Conservation (phyloP, 331 rosid genomes). For the Pyracantha coccinea region DNA sequence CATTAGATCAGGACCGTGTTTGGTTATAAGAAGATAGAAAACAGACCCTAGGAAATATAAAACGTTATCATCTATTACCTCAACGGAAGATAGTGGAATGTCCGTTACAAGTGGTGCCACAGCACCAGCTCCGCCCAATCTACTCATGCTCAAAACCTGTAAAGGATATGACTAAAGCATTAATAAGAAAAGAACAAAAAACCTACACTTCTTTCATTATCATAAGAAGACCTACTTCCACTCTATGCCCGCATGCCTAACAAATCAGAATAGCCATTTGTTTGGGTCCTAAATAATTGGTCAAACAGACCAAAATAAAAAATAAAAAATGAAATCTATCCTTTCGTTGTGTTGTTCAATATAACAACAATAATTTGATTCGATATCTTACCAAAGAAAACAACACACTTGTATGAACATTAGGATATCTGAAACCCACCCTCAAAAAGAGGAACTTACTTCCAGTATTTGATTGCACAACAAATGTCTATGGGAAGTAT, state of each 20-base stretch:
- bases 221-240: background rate
- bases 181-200: background rate
- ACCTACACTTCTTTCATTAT: conserved; percentile 4
- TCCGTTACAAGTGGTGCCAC: conserved; percentile 95
- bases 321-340: background rate
- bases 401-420: background rate
- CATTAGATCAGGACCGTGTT: background rate
- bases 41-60: background rate
- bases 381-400: background rate
- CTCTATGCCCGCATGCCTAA: background rate
- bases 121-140: conserved; percentile 98
- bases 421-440: background rate
- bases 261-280: background rate
- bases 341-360: background rate
- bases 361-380: background rate
- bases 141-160: conserved; percentile 97
- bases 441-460: background rate
- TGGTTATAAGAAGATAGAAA: background rate
- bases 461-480: background rate
- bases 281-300: background rate
- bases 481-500: background rate
- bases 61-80: conserved; percentile 39
- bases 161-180: conserved; percentile 21
- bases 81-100: conserved; percentile 84
- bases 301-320: background rate